Conservation (phyloP, 106 monocot genomes). For the Dendrobium nobile region DNA sequence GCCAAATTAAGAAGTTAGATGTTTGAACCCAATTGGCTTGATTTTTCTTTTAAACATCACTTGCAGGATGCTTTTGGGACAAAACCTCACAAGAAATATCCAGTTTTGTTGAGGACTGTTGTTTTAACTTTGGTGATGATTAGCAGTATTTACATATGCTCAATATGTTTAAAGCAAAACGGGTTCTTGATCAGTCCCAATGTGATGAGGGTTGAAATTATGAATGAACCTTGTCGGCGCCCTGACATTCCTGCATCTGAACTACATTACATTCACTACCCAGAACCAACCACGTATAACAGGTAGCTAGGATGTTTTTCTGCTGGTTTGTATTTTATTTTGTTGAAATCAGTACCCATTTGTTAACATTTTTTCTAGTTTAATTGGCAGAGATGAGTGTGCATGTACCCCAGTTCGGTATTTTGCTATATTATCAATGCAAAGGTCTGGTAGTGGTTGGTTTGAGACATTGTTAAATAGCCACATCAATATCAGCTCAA, state of each 20-base stretch:
- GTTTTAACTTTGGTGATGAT: slow-evolving; percentile 40
- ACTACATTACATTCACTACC: slow-evolving; percentile 37
- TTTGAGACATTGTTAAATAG: slow-evolving; percentile 37
- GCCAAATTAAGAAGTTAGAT: not conserved
- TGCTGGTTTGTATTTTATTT: not conserved
- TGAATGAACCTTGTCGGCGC: slow-evolving; percentile 10
- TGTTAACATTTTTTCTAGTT: not conserved
- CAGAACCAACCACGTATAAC: slow-evolving; percentile 29
- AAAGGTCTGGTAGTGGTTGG: slow-evolving; percentile 64
- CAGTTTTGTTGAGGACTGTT: slow-evolving; percentile 27
- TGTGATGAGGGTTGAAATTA: slow-evolving; percentile 11
- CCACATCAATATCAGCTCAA: slow-evolving; percentile 21
- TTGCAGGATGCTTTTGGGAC: slow-evolving; percentile 33
- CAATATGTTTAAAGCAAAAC: slow-evolving; percentile 39
- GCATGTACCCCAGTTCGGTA: slow-evolving; percentile 35
- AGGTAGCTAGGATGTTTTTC: slow-evolving; percentile 16
- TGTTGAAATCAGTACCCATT: not conserved
- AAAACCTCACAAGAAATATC: slow-evolving; percentile 44
- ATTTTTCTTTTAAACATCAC: not conserved
- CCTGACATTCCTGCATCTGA: slow-evolving; percentile 13
- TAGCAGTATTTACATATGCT: slow-evolving; percentile 41
- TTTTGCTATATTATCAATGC: slow-evolving; percentile 54
- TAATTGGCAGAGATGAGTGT: slow-evolving; percentile 39
- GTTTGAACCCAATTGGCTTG: not conserved
- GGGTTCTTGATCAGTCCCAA: not conserved